Percentiles rank a stretch among this genome's conserved stretches.
phyloP scores from a whole-genome alignment of 495 filamentous ascomycete genomes.

The Podospora didyma region DNA sequence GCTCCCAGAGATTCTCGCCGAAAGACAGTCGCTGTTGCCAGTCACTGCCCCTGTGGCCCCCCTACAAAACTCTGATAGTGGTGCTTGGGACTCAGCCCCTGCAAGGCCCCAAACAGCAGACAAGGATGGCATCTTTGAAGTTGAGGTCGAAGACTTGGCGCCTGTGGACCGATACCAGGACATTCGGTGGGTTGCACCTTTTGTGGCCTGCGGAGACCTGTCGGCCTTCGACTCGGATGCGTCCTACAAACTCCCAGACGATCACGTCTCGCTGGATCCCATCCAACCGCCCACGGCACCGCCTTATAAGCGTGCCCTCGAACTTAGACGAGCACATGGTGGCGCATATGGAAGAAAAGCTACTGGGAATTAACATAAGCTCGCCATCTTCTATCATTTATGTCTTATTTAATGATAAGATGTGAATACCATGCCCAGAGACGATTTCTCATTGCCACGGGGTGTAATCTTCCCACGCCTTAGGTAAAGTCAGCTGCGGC shows the following conservation, averaged over 20 bases:
- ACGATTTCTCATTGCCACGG: background rate
- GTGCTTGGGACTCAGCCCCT: conserved; percentile 34
- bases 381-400: background rate
- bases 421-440: background rate
- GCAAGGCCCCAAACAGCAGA: conserved; percentile 18
- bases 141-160: conserved; percentile 46
- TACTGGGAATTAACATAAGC: conserved; percentile 17
- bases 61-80: conserved; percentile 38
- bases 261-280: conserved; percentile 77
- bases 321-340: conserved; percentile 71
- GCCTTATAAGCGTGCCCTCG: conserved; percentile 86
- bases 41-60: conserved; percentile 32
- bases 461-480: background rate
- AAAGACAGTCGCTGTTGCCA: conserved; percentile 31
- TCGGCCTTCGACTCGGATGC: conserved; percentile 93
- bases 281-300: conserved; percentile 96
- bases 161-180: conserved; percentile 36
- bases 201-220: conserved; percentile 95
- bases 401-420: background rate
- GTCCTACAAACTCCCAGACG: conserved; percentile 75
- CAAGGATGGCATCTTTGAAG: conserved; percentile 59
- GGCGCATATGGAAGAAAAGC: conserved; percentile 78
- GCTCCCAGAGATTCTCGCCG: conserved; percentile 38
- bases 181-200: conserved; percentile 81
- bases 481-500: background rate